Evolutionary conservation across 495 filamentous ascomycete species (phyloP), one percentile per base, ranked within the genome.

Genomic region (Neurospora hispaniola): DNA sequence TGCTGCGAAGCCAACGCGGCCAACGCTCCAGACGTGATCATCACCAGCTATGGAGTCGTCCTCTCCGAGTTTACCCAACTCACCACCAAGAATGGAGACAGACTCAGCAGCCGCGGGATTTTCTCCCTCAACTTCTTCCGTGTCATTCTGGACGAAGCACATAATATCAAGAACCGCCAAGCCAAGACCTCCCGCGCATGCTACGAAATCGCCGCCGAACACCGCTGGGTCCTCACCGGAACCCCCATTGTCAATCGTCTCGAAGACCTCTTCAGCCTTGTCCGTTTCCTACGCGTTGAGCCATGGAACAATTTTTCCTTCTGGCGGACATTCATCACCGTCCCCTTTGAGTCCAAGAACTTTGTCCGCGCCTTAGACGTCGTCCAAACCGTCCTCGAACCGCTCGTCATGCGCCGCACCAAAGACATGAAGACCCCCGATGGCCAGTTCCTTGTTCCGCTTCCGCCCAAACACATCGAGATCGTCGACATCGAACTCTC

Each of bases 291-390:
- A 41, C 87, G 91, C 73, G 96, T 98, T 9, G 96, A 98, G 77
- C 96, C 96, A 1, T 99, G 96, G 96, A 93, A 90, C 73, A 98
- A 98, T 80, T 98, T 98, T 79, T 96, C 94, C 5, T 99, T 96
- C 83, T 99, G 96, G 96, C 93, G 94, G 74, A 98, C 96, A 0
- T 99, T 99, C 81, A 99, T 99, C 75, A 99, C 96, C 0, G 89
- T 95, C 16, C 96, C 96, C 0, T 99, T 99, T 71, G 96, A 99
- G 79, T 93, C 92, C 0, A 96, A 96, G 75, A 91, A 99, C 75
- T 97, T 93, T 74, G 88, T 97, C 69, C 90, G 94, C 6, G 96
- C 96, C 3, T 86, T 99, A 9, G 96, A 98, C 78, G 96, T 99
- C 5, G 96, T 99, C 3, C 96, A 99, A 77, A 98, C 94, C 0